Evolutionary conservation across 2,329 filamentous ascomycete species (phyloP).

Genomic region (Plenodomus biglobosus): DNA sequence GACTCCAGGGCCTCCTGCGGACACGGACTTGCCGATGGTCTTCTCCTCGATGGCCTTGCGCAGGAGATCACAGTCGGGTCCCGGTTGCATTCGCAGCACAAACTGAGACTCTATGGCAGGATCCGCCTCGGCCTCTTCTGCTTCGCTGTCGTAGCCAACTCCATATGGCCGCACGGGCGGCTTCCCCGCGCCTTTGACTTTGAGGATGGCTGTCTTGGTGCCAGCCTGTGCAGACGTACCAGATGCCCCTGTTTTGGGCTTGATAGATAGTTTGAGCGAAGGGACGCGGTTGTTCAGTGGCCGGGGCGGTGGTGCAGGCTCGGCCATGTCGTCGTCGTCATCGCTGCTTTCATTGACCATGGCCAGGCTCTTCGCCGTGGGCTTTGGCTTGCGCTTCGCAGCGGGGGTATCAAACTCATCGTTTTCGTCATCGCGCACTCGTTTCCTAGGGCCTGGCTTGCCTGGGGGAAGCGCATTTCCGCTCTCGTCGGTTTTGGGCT

Average conservation of each 20-base stretch:
- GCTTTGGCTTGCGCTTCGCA: slow-evolving; percentile 41
- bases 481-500: slow-evolving; percentile 39
- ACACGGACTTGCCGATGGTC: slow-evolving; percentile 68
- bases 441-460: slow-evolving; percentile 39
- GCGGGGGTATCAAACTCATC: slow-evolving; percentile 31
- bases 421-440: slow-evolving; percentile 38
- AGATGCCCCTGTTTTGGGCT: slow-evolving; percentile 23
- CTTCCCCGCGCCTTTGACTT: slow-evolving; percentile 40
- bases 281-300: slow-evolving; percentile 19
- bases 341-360: slow-evolving; percentile 27
- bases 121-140: slow-evolving; percentile 84
- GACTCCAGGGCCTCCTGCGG: slow-evolving; percentile 73
- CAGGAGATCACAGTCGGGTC: slow-evolving; percentile 82
- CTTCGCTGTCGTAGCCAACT: slow-evolving; percentile 95
- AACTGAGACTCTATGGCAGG: slow-evolving; percentile 89
- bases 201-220: slow-evolving; percentile 31
- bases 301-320: slow-evolving; percentile 12
- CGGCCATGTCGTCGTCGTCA: slow-evolving; percentile 26
- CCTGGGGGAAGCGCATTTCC: slow-evolving; percentile 24
- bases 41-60: slow-evolving; percentile 73
- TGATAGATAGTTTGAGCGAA: slow-evolving; percentile 38
- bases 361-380: slow-evolving; percentile 37
- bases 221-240: slow-evolving; percentile 16
- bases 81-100: slow-evolving; percentile 83
- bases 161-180: slow-evolving; percentile 62